phyloP scores from a whole-genome alignment of 78 protist species.

The Guillardia theta region DNA sequence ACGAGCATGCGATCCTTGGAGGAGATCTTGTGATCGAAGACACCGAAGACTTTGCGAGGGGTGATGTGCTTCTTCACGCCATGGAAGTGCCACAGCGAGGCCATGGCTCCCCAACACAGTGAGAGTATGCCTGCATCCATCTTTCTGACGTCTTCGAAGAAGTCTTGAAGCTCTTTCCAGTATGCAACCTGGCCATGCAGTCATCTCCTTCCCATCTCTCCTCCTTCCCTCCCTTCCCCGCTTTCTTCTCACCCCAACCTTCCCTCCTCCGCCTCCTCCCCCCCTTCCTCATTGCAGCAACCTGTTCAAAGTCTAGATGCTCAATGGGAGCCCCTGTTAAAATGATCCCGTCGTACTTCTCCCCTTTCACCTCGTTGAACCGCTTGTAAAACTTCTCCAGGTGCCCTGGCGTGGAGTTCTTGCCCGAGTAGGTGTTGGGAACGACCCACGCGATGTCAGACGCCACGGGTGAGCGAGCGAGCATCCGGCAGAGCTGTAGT shows the following conservation, averaged over 20 bases:
- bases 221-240: too few species aligned
- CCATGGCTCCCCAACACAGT: constrained; percentile 7
- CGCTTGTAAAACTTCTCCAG: constrained; percentile 20
- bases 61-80: neutral
- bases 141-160: neutral
- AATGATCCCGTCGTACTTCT: neutral
- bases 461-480: neutral
- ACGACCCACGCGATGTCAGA: neutral
- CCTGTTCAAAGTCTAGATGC: neutral
- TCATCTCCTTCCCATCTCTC: too few species aligned
- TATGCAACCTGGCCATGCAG: neutral
- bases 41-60: neutral
- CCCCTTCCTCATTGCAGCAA: neutral
- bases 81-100: neutral
- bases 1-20: too few species aligned
- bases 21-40: neutral
- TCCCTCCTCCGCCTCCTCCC: too few species aligned
- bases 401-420: neutral
- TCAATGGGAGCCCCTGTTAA: neutral
- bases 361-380: neutral
- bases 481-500: neutral
- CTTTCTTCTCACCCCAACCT: too few species aligned
- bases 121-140: neutral
- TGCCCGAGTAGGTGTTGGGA: constrained; percentile 4
- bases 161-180: neutral